These are phyloP conservation scores for Sporothrix curviconia DNA, from an alignment of 2,329 filamentous ascomycete genomes.

Conservation along the genomic window DNA sequence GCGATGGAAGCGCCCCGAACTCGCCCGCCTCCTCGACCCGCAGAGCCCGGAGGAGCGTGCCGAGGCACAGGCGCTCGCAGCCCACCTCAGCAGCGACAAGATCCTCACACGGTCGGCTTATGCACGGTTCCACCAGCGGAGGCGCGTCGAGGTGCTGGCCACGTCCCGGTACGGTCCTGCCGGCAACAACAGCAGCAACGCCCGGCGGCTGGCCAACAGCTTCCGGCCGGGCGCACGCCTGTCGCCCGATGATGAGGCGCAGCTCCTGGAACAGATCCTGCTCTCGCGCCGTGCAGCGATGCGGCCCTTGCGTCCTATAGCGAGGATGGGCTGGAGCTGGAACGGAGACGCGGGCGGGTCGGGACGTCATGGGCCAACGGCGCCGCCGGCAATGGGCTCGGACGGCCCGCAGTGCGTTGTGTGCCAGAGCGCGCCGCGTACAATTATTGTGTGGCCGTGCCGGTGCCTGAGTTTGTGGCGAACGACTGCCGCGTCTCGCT, in stretches of 20 bases:
- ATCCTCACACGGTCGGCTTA: slow-evolving; percentile 80
- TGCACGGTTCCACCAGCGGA: slow-evolving; percentile 57
- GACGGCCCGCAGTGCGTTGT: slow-evolving; percentile 84
- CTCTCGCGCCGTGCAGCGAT: slow-evolving; percentile 39
- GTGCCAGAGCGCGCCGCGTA: slow-evolving; percentile 78
- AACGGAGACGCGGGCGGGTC: slow-evolving; percentile 4
- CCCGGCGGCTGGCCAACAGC: slow-evolving; percentile 21
- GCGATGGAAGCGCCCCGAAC: slow-evolving; percentile 59
- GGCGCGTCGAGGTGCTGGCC: slow-evolving; percentile 61
- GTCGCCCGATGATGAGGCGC: slow-evolving; percentile 52
- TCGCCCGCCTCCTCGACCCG: slow-evolving; percentile 78
- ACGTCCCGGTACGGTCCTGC: slow-evolving; percentile 22
- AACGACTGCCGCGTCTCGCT: slow-evolving; percentile 91
- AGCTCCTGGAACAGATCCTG: slow-evolving; percentile 54
- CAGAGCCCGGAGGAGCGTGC: slow-evolving; percentile 68
- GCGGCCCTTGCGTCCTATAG: background rate
- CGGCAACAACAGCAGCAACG: slow-evolving; percentile 25
- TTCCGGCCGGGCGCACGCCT: slow-evolving; percentile 37
- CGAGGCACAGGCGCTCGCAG: slow-evolving; percentile 73
- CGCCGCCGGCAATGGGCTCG: slow-evolving; percentile 62
- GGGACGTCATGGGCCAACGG: slow-evolving; percentile 56
- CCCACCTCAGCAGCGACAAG: slow-evolving; percentile 63
- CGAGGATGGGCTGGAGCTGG: background rate
- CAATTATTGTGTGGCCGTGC: slow-evolving; percentile 93
- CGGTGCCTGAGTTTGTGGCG: slow-evolving; percentile 87